Conservation (phyloP, 257 asterid species). For the Ligustrum vulgare region DNA sequence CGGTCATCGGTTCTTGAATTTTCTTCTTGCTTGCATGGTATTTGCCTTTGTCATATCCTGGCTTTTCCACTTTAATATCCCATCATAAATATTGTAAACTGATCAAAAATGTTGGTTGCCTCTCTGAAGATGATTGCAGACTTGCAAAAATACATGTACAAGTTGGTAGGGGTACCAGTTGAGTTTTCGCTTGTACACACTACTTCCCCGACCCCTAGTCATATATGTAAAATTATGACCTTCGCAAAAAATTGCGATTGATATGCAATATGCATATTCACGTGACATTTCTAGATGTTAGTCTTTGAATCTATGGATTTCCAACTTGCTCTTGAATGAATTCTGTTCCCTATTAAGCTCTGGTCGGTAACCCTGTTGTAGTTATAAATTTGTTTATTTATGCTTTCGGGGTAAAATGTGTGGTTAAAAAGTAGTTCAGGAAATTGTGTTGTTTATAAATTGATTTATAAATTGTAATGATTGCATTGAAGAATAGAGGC, state of each 20-base stretch:
- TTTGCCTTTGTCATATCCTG: constrained; percentile 90
- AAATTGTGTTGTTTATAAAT: too few species aligned
- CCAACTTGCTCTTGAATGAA: neutral
- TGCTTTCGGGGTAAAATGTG: too few species aligned
- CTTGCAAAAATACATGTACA: neutral
- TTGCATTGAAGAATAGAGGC: too few species aligned
- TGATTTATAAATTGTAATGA: too few species aligned
- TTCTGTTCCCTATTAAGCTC: too few species aligned
- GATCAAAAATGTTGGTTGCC: constrained; percentile 6
- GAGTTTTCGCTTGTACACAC: neutral
- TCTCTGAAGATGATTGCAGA: constrained; percentile 16
- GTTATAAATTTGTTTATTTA: too few species aligned
- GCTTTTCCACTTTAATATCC: constrained; percentile 88
- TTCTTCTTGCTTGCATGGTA: constrained; percentile 83
- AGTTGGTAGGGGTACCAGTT: neutral
- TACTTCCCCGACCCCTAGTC: neutral
- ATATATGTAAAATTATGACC: neutral
- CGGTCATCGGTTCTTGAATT: constrained; percentile 71
- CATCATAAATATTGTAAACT: constrained; percentile 38
- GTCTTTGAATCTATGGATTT: neutral
- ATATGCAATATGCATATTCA: neutral
- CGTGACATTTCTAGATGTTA: neutral
- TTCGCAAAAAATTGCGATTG: neutral
- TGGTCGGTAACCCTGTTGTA: too few species aligned
- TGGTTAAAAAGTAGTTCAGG: too few species aligned